These are phyloP conservation scores for Pseudonectria buxi DNA, from an alignment of 2,329 filamentous ascomycete genomes.

Conservation along the genomic window DNA sequence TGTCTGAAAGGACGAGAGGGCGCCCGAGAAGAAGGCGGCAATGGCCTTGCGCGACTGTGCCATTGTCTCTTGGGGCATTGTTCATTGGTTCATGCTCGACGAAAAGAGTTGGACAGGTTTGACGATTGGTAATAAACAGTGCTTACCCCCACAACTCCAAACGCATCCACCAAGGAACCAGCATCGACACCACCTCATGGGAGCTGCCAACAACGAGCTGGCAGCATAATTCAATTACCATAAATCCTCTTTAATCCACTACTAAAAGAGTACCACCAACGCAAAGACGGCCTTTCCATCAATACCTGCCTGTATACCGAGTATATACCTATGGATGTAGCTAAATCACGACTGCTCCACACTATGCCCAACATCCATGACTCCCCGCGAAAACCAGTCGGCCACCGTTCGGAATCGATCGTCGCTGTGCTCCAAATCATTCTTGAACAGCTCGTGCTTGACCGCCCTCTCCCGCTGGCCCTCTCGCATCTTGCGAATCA, in stretches of 20 bases:
- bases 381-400: slow-evolving; percentile 90
- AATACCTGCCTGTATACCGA: no score
- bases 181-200: no score
- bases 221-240: no score
- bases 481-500: slow-evolving; percentile 77
- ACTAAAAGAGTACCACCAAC: no score
- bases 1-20: slow-evolving; percentile 38
- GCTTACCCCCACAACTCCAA: no score
- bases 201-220: no score
- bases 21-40: slow-evolving; percentile 35
- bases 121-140: no score
- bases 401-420: slow-evolving; percentile 87
- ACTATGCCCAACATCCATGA: slow-evolving; percentile 58
- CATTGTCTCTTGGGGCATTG: slow-evolving; percentile 9
- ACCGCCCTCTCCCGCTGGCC: slow-evolving; percentile 82
- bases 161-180: no score
- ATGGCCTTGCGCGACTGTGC: slow-evolving; percentile 22
- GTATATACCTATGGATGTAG: neutral
- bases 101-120: no score
- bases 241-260: no score
- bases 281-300: neutral
- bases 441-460: slow-evolving; percentile 82
- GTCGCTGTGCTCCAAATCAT: slow-evolving; percentile 67
- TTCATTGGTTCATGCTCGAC: slow-evolving; percentile 3
- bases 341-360: slow-evolving; percentile 19